Base-by-base conservation (phyloP, 257 asterid species). In the Ehretia macrophylla region DNA sequence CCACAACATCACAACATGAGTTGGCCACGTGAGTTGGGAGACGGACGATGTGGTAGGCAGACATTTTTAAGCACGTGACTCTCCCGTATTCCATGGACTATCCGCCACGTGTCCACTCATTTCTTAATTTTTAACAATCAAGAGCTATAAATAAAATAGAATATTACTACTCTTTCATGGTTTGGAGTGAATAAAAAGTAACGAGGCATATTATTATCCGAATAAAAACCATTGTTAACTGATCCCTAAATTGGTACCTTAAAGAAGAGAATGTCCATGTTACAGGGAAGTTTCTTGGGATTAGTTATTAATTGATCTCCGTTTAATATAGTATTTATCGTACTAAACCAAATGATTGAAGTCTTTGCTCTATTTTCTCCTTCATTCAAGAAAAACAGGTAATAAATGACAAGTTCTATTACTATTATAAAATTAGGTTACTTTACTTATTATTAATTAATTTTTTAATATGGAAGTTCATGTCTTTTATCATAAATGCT, bases 1-100 rank as follows among this genome's bases (percentile, higher is more conserved):
- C 83, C 82, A 69, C 71, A 56, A 54, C 77, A 60, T 69, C 75
- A 62, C 78, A 16, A 56, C 65, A 65, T 83, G 86, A 78, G 94
- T 78, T 88, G 95, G 90, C 96, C 94, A 85, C 96, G 96, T 83
- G 90, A 88, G 80, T 56, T 44, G 83, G 77, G 90, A 72, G 91
- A 87, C 81, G 83, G 85, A 59, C 74, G 70, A 8, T 66, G 81
- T 70, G 79, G 79, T 79, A 44, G 84, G 80, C 87, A 68, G 71
- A 61, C 78, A 73, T 74, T 79, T 77, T 60, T 14, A 47, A 75
- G 79, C 96, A 88, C 96, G 93, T 88, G 96, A 75, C 74, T 68
- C 63, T 77, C 62, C 77, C 83, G 81, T 69, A 37, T 74, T 78
- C 67, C 69, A 73, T 85, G 88, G 80, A 1, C 0, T 18, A 8